phyloP scores from a whole-genome alignment of 495 filamentous ascomycete genomes.

The Hyphodiscus hymeniophilus region DNA sequence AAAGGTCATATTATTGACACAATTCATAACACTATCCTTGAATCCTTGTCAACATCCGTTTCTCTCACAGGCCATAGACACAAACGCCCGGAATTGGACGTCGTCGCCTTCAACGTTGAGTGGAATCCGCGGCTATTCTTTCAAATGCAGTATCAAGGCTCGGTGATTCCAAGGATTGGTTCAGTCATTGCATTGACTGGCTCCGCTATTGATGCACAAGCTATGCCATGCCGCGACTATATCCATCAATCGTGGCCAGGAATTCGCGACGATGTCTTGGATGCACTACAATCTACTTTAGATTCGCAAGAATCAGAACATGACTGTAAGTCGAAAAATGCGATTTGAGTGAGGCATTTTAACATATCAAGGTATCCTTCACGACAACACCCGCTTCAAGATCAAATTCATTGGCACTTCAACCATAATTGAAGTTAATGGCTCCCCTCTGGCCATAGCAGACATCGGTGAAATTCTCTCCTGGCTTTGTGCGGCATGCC shows the following conservation, averaged over 20 bases:
- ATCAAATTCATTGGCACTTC: constrained; percentile 12
- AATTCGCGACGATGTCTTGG: constrained; percentile 19
- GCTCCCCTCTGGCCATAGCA: constrained; percentile 3
- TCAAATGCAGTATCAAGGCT: constrained; percentile 14
- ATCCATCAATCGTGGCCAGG: constrained; percentile 28
- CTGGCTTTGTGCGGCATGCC: constrained; percentile 13
- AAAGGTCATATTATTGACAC: too few relatives aligned
- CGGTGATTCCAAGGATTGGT: too few relatives aligned
- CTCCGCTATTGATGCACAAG: constrained; percentile 23
- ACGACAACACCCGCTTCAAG: constrained; percentile 4
- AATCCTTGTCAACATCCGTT: too few relatives aligned
- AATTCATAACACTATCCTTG: too few relatives aligned
- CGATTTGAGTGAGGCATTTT: background rate
- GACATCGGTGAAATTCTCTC: constrained; percentile 12
- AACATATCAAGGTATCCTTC: background rate
- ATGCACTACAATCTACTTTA: constrained; percentile 18
- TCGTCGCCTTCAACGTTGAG: background rate
- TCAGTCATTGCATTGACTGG: constrained; percentile 26
- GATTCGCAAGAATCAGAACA: background rate
- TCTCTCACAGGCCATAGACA: too few relatives aligned
- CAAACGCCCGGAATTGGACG: too few relatives aligned
- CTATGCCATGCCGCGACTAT: constrained; percentile 25
- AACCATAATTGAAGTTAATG: background rate
- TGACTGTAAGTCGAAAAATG: background rate
- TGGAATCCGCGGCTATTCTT: constrained; percentile 26